A percentile compares a stretch with the other conserved stretches of the same genome.
These are phyloP conservation scores for Atractiella rhizophila DNA, from an alignment of 768 basidiomycete genomes.

Conservation along the genomic window DNA sequence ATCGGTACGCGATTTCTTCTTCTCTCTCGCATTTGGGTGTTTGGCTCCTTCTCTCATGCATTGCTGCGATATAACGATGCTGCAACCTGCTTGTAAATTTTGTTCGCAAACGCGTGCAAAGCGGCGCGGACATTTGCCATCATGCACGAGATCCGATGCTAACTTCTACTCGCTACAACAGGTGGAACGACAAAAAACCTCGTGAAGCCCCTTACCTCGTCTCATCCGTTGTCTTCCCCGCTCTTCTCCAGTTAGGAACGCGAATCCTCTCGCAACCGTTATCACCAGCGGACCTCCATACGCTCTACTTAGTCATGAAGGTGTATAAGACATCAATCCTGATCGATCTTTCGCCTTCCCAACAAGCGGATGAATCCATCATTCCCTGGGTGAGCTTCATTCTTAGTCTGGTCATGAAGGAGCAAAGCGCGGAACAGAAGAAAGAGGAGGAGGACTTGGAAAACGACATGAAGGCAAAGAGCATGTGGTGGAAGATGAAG, in stretches of 20 bases:
- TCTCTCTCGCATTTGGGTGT: too few species aligned
- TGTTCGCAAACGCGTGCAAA: neutral
- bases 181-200: neutral
- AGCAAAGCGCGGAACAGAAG: constrained; percentile 4
- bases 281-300: constrained; percentile 32
- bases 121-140: neutral
- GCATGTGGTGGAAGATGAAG: constrained; percentile 76
- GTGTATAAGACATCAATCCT: constrained; percentile 59
- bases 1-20: constrained; percentile 33
- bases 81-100: neutral
- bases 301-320: constrained; percentile 67
- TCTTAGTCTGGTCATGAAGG: constrained; percentile 25
- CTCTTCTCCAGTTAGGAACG: constrained; percentile 44
- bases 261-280: constrained; percentile 36
- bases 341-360: constrained; percentile 44
- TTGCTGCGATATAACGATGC: too few species aligned
- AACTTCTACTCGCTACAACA: neutral
- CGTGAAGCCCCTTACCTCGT: too few species aligned
- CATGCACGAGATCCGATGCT: neutral
- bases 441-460: constrained; percentile 6
- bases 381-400: constrained; percentile 64
- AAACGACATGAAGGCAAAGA: constrained; percentile 36
- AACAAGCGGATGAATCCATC: constrained; percentile 42
- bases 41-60: too few species aligned
- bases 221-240: constrained; percentile 35